phyloP scores from a whole-genome alignment of 352 stramenopile genomes.

The Globisporangium megalacanthum region DNA sequence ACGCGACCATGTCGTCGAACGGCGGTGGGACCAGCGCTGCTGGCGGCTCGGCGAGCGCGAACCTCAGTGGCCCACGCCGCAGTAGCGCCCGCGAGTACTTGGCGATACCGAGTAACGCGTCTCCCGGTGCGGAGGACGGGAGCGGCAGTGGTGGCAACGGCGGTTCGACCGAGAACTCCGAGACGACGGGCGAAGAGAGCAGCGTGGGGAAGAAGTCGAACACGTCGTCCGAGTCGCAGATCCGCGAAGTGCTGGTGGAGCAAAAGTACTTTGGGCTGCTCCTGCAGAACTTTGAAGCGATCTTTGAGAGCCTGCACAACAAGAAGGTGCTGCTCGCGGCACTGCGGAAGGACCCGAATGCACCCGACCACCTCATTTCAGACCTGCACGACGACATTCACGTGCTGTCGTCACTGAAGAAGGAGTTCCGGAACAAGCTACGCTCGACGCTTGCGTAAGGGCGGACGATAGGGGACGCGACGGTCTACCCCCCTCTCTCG shows the following conservation, averaged over 20 bases:
- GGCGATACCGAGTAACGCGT: conserved; percentile 19
- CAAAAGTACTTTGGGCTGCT: conserved; percentile 79
- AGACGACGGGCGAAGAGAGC: conserved; percentile 72
- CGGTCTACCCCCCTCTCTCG: no score
- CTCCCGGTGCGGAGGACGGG: conserved; percentile 20
- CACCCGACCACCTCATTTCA: conserved; percentile 63
- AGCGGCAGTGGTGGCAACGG: conserved; percentile 30
- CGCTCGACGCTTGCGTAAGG: conserved; percentile 44
- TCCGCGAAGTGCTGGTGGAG: conserved; percentile 55
- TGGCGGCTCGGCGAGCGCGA: background rate
- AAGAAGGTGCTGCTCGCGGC: conserved; percentile 76
- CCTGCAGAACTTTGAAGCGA: conserved; percentile 81
- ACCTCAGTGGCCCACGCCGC: conserved; percentile 1
- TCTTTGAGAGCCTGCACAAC: conserved; percentile 81
- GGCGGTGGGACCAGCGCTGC: background rate
- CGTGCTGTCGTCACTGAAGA: conserved; percentile 72
- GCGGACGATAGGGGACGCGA: no score
- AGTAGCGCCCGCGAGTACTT: conserved; percentile 5
- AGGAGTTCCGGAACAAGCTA: conserved; percentile 75
- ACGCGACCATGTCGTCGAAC: background rate
- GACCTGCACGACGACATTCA: conserved; percentile 81
- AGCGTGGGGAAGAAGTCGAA: conserved; percentile 49
- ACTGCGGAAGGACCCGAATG: conserved; percentile 60
- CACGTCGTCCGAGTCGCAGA: conserved; percentile 30
- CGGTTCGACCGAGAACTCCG: conserved; percentile 68